Base-by-base conservation (phyloP, 495 filamentous ascomycete genomes). In the Penicillium angulare region DNA sequence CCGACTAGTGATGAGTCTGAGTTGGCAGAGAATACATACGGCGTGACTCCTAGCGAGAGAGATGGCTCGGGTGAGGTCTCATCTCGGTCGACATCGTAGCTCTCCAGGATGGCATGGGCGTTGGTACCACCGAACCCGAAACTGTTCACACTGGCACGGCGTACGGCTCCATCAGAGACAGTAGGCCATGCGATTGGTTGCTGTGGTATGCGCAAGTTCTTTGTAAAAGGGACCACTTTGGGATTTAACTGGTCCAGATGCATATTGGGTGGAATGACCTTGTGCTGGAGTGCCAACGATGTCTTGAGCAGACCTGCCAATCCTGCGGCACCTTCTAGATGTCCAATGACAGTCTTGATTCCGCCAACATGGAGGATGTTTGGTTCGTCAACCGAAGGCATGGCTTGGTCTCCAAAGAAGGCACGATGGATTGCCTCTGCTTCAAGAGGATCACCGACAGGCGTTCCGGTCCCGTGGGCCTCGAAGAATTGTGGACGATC, bases 361-460 rank as follows among this genome's bases (percentile, higher is more conserved):
- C 26, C 20, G 2, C 39, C 29, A 34, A 43, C 33, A 3, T n/a
- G 47, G 7, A 18, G 5, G 20, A 12, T 21, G 47, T 13, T 36
- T n/a, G n/a, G n/a, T n/a, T n/a, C n/a, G 68, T 58, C 49, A 55
- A 56, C 15, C 8, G 38, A 40, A 5, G 3, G 0, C 72, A 36
- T 0, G 61, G 67, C 65, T 64, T 67, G 5, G 8, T 15, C 12
- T 67, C 53, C 0, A 63, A 52, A 2, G 68, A 38, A 12, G 44
- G 50, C 7, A 69, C 67, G 7, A 40, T 33, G 0, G 61, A 33
- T 46, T 8, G 59, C 45, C 5, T 13, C 69, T 0, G 75, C 68
- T 55, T 89, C 86, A 2, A 80, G 73, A 0, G 82, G 83, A 54
- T 88, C 85, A 3, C 84, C 84, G 1, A 72, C 68, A 5, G 17